These are phyloP conservation scores for Cruciata laevipes DNA, from an alignment of 257 asterid genomes.

Conservation along the genomic window DNA sequence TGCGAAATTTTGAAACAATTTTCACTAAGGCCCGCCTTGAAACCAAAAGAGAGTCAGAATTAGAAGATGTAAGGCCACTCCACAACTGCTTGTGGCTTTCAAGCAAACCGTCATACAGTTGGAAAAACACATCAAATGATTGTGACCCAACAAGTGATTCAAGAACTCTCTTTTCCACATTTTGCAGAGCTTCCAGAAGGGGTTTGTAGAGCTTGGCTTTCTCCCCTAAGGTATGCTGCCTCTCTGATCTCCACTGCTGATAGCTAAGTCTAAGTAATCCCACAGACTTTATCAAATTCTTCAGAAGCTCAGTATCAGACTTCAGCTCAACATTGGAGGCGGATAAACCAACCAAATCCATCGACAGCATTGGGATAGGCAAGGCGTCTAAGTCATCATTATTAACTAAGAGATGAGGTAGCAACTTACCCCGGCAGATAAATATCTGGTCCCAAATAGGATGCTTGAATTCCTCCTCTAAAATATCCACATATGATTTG, in stretches of 20 bases:
- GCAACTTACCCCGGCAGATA: slow-evolving; percentile 34
- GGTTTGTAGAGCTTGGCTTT: slow-evolving; percentile 32
- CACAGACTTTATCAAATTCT: slow-evolving; percentile 45
- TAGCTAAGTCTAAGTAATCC: slow-evolving; percentile 56
- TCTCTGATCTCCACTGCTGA: slow-evolving; percentile 74
- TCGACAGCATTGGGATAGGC: slow-evolving; percentile 52
- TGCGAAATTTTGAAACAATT: slow-evolving; percentile 37
- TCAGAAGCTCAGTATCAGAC: slow-evolving; percentile 31
- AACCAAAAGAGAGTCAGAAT: slow-evolving; percentile 35
- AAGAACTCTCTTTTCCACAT: slow-evolving; percentile 59
- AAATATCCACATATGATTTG: slow-evolving; percentile 33
- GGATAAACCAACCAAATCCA: slow-evolving; percentile 32
- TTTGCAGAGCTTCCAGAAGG: slow-evolving; percentile 40
- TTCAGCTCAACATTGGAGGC: slow-evolving; percentile 31
- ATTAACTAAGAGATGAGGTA: slow-evolving; percentile 26
- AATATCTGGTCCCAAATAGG: slow-evolving; percentile 61
- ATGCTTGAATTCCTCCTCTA: slow-evolving; percentile 53
- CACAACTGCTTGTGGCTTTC: slow-evolving; percentile 74
- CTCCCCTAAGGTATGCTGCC: slow-evolving; percentile 11
- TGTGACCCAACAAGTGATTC: slow-evolving; percentile 45
- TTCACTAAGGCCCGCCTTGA: slow-evolving; percentile 57
- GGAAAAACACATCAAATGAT: slow-evolving; percentile 49
- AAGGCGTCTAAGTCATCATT: slow-evolving; percentile 20
- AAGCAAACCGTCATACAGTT: slow-evolving; percentile 48
- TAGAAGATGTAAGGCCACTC: slow-evolving; percentile 37